These are phyloP conservation scores for Pisolithus sp. DNA, from an alignment of 768 basidiomycete species.

Conservation along the genomic window DNA sequence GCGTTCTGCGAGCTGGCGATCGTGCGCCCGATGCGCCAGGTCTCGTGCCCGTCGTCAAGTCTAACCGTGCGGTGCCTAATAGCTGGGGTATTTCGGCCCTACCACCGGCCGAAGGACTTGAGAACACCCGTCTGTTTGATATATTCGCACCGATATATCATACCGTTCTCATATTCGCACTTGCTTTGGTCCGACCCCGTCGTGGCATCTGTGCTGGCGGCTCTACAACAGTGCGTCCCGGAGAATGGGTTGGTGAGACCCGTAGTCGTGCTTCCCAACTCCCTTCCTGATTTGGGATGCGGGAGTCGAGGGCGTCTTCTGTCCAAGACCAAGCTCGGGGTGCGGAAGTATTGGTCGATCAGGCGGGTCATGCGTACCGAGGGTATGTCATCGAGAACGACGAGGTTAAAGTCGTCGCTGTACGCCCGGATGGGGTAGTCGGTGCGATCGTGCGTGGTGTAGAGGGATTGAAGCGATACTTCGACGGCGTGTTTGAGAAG, in stretches of 20 bases:
- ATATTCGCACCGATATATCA: conserved; percentile 18
- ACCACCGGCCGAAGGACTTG: too few species aligned
- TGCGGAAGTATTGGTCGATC: neutral
- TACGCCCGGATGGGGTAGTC: conserved; percentile 38
- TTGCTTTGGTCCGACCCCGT: conserved; percentile 1
- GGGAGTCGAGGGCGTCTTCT: neutral
- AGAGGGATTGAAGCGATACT: neutral
- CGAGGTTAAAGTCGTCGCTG: conserved; percentile 13
- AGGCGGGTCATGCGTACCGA: neutral
- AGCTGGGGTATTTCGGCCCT: too few species aligned
- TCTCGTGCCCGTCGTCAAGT: neutral
- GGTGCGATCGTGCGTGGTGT: conserved; percentile 29
- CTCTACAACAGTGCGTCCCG: neutral
- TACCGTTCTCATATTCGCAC: conserved; percentile 36
- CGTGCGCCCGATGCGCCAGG: neutral
- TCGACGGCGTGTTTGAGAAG: conserved; percentile 13
- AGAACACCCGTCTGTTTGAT: neutral
- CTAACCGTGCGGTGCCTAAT: too few species aligned
- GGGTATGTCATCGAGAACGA: neutral
- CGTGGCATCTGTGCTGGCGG: neutral
- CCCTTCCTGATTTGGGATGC: neutral
- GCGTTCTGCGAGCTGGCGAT: neutral
- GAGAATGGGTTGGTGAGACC: neutral
- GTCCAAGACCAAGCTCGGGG: neutral
- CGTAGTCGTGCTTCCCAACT: neutral